Evolutionary conservation across 202 grass and related monocot genomes (phyloP).

Genomic region (Setaria italica): DNA sequence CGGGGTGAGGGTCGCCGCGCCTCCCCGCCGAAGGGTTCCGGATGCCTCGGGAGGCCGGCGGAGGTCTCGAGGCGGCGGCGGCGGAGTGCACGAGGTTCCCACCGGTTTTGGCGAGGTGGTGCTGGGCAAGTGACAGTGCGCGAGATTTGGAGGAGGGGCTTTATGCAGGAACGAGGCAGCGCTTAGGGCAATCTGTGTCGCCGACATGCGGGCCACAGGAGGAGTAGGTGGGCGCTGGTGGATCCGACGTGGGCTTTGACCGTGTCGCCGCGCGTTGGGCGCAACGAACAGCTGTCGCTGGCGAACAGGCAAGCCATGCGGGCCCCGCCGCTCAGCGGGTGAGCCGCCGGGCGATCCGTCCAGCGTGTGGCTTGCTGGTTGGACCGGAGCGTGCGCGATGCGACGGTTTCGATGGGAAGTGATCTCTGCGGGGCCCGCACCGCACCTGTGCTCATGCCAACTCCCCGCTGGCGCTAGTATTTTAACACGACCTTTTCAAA

Average conservation of each 20-base stretch:
- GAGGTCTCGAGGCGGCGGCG: conserved; percentile 48
- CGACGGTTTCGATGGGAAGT: too few relatives aligned
- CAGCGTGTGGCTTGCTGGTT: too few relatives aligned
- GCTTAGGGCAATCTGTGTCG: not conserved
- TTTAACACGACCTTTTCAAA: too few relatives aligned
- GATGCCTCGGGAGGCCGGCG: conserved; percentile 16
- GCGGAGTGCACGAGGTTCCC: conserved; percentile 48
- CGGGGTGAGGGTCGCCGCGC: too few relatives aligned
- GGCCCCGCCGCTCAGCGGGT: not conserved
- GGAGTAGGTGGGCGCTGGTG: too few relatives aligned
- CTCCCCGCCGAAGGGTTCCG: not conserved
- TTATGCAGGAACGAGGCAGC: conserved; percentile 3
- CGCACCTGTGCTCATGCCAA: too few relatives aligned
- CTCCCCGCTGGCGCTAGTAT: too few relatives aligned
- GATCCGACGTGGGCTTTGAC: not conserved
- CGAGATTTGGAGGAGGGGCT: not conserved
- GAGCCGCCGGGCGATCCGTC: not conserved
- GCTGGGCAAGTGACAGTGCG: not conserved
- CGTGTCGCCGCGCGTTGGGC: not conserved
- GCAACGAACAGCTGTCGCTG: conserved; percentile 4
- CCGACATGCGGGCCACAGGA: not conserved
- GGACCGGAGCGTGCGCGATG: too few relatives aligned
- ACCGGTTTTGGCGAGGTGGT: conserved; percentile 4
- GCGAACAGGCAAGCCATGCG: conserved; percentile 9
- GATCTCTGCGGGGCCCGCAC: too few relatives aligned